phyloP scores from a whole-genome alignment of 176 grass and related monocot genomes.

The Phyllostachys edulis region DNA sequence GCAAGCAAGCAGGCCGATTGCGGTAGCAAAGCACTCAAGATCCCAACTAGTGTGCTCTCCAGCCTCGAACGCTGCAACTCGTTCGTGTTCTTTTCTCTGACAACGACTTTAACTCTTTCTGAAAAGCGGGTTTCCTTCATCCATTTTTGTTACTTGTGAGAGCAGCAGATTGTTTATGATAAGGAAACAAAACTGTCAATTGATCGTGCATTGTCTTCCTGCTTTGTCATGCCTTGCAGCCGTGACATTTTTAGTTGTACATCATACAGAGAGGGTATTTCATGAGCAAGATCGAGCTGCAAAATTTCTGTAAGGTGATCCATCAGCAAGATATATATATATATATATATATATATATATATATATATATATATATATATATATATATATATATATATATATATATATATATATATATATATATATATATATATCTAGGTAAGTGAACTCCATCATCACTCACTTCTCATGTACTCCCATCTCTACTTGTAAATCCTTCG shows the following conservation, averaged over 20 bases:
- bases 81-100: constrained; percentile 19
- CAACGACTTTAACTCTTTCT: constrained; percentile 3
- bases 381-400: too few species aligned
- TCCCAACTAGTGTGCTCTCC: constrained; percentile 17
- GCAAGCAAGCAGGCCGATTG: background rate
- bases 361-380: too few species aligned
- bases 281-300: background rate
- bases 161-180: constrained; percentile 17
- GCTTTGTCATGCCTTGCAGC: background rate
- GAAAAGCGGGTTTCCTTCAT: constrained; percentile 18
- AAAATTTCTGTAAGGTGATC: background rate
- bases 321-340: background rate
- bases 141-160: background rate
- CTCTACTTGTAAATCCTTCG: background rate
- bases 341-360: too few species aligned
- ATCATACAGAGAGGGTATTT: background rate
- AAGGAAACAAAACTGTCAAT: background rate
- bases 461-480: background rate
- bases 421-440: too few species aligned
- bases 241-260: background rate
- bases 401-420: too few species aligned
- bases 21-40: background rate
- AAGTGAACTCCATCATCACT: background rate
- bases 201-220: background rate
- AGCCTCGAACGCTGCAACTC: constrained; percentile 32